Conservation (phyloP, 176 grass and related monocot genomes). For the Pontederia paniculata region DNA sequence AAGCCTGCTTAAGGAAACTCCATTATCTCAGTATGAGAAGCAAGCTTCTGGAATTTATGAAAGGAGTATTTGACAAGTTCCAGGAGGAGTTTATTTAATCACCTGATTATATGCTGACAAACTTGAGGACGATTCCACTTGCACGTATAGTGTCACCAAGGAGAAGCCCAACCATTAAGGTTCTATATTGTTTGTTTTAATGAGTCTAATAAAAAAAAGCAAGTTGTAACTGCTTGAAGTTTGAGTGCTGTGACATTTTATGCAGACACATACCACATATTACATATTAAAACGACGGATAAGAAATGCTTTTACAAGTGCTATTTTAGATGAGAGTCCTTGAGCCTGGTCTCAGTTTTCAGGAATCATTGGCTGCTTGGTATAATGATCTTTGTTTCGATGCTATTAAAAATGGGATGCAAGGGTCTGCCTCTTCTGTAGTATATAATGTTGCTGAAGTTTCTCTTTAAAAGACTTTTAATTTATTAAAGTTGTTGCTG, state of each 20-base stretch:
- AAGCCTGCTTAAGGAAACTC: conserved; percentile 48
- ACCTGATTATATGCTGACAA: conserved; percentile 33
- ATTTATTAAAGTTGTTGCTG: conserved; percentile 44
- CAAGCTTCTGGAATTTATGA: conserved; percentile 52
- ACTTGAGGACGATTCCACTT: too few relatives aligned
- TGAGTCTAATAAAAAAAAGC: too few relatives aligned
- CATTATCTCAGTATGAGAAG: conserved; percentile 83
- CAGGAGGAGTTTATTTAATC: conserved; percentile 79
- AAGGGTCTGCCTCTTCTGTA: conserved; percentile 53
- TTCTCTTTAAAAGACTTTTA: conserved; percentile 50
- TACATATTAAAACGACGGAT: too few relatives aligned
- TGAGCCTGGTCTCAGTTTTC: too few relatives aligned
- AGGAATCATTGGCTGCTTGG: conserved; percentile 7
- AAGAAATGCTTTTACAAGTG: conserved; percentile 12
- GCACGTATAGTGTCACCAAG: too few relatives aligned
- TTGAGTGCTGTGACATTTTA: neutral
- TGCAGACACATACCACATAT: conserved; percentile 64
- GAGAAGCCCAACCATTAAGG: too few relatives aligned
- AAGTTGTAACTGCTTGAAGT: too few relatives aligned
- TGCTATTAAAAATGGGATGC: conserved; percentile 60
- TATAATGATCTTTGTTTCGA: conserved; percentile 57
- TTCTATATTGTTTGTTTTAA: too few relatives aligned
- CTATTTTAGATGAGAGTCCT: too few relatives aligned
- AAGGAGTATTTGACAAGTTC: conserved; percentile 66
- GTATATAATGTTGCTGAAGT: conserved; percentile 75